Evolutionary conservation across 1,284 basidiomycete species (phyloP), one percentile per base, ranked within the genome.

Genomic region (Cystobasidiaceae sp.): DNA sequence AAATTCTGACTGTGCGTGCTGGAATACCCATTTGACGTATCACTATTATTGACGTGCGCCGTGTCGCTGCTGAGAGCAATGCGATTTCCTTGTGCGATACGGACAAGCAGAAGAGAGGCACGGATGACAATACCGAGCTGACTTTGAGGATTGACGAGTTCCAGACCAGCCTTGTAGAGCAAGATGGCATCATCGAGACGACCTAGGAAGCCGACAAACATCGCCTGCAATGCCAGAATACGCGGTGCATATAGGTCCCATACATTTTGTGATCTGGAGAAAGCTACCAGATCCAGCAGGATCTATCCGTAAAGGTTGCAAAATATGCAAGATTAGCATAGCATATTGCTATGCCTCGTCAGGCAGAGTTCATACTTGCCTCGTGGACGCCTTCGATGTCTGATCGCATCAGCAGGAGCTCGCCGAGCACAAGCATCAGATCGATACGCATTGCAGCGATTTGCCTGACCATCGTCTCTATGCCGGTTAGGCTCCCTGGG

Each of bases 321-420:
- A n/a, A n/a, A n/a, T n/a, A 6, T 6, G 21, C 17, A 8, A 6
- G 21, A 49, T 21, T 19, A 33, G 51, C 28, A 30, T 6, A 21
- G n/a, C 8, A n/a, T 2, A 44, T 32, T 19, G 17, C 9, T 54
- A 44, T 5, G 46, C 34, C 23, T 41, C 15, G 41, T 17, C 17
- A 50, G 28, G 1, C 21, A 41, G 25, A 6, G 8, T 44, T 15
- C 32, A 21, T 9, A 56, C 61, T 64, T 8, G 56, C 61, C 21
- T 25, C 34, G n/a, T 56, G 49, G 15, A 51, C 61, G 19, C 56
- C 43, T 11, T 33, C 37, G 17, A 64, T 19, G n/a, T 21, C 28
- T 3, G 61, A 64, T 13, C 61, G 23, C 61, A 64, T 64, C 27
- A 64, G 61, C 8, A 55, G 32, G 11, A 64, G 43, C 19, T 64